Evolutionary conservation across 139 green algal genomes (phyloP).

Genomic region (Spirogloea muscicola): DNA sequence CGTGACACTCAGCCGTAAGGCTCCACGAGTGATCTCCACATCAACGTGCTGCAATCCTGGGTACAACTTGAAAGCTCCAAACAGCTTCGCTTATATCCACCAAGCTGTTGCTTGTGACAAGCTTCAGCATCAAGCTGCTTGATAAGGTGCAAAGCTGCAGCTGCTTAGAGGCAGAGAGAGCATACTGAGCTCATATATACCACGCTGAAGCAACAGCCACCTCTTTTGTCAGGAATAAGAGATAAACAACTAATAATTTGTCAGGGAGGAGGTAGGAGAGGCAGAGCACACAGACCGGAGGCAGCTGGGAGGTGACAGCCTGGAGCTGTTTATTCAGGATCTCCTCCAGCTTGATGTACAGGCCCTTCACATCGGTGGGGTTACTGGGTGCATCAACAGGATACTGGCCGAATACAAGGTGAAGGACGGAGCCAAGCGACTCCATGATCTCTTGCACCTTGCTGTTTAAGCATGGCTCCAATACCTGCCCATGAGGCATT

Average conservation of each 20-base stretch:
- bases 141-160: no score
- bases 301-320: not conserved
- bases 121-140: no score
- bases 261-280: no score
- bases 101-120: no score
- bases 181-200: no score
- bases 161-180: no score
- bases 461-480: slow-evolving; percentile 55
- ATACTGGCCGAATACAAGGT: slow-evolving; percentile 2
- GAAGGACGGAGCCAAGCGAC: slow-evolving; percentile 46
- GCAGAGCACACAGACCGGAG: no score
- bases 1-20: not conserved
- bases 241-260: not conserved
- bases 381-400: not conserved
- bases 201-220: no score
- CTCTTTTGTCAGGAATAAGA: no score
- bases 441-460: slow-evolving; percentile 29
- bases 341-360: not conserved
- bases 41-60: slow-evolving; percentile 17
- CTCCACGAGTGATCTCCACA: slow-evolving; percentile 1
- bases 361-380: not conserved
- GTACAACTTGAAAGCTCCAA: slow-evolving; percentile 3
- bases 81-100: no score
- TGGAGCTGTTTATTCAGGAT: no score
- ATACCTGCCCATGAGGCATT: slow-evolving; percentile 27